Evolutionary conservation across 768 basidiomycete genomes (phyloP).

Genomic region (Amanita pallidorosea): DNA sequence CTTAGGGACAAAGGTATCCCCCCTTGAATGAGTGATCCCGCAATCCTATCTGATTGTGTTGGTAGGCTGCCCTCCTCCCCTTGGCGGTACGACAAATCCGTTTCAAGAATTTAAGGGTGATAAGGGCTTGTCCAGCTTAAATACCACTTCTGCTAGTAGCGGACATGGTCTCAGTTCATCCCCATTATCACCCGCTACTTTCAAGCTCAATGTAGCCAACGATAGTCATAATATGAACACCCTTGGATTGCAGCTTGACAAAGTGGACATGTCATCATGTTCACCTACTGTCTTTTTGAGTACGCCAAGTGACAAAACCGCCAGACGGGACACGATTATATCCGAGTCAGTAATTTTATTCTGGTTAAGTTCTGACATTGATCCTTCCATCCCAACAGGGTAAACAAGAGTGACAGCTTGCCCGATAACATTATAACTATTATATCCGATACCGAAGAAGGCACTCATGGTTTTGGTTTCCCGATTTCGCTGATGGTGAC

Average conservation of each 20-base stretch:
- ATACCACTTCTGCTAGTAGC: not conserved
- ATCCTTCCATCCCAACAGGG: not conserved
- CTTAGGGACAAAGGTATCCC: not conserved
- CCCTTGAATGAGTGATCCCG: not conserved
- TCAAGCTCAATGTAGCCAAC: constrained; percentile 3
- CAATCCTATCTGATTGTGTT: not conserved
- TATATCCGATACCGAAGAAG: constrained; percentile 30
- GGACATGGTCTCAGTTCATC: not conserved
- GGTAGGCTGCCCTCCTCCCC: constrained; percentile 10
- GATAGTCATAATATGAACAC: constrained; percentile 4
- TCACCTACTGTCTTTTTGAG: constrained; percentile 14
- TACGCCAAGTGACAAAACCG: not conserved
- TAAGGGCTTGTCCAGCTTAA: constrained; percentile 10
- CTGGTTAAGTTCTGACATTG: constrained; percentile 6
- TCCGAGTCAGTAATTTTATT: constrained; percentile 11
- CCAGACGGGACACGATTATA: constrained; percentile 6
- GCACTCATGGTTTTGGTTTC: constrained; percentile 22
- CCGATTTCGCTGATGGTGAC: not conserved
- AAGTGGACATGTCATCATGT: constrained; percentile 10
- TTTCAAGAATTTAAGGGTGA: constrained; percentile 18
- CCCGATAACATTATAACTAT: constrained; percentile 9
- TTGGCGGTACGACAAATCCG: constrained; percentile 12
- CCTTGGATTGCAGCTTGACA: constrained; percentile 4
- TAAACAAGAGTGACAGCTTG: not conserved
- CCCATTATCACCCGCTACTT: not conserved